These are phyloP conservation scores for Rhodotorula taiwanensis DNA, from an alignment of 768 basidiomycete genomes.

Conservation along the genomic window DNA sequence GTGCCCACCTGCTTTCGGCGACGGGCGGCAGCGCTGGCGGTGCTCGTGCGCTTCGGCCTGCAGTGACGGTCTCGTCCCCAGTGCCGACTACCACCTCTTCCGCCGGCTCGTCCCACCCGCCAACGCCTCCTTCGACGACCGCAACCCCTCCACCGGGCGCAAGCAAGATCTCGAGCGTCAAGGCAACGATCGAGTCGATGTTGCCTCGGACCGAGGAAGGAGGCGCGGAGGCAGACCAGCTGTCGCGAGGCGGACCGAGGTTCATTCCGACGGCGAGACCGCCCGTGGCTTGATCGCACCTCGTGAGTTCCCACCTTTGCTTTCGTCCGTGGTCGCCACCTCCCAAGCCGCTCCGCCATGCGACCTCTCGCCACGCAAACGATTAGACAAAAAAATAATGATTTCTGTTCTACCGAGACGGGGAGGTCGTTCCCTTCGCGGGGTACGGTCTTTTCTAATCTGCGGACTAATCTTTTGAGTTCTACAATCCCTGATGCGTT, in stretches of 20 bases:
- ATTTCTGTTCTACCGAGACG: slow-evolving; percentile 29
- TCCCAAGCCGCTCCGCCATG: too few species aligned
- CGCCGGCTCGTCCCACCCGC: slow-evolving; percentile 3
- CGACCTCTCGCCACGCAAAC: too few species aligned
- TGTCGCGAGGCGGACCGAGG: neutral
- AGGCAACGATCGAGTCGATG: slow-evolving; percentile 45
- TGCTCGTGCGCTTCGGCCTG: too few species aligned
- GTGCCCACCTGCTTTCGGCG: too few species aligned
- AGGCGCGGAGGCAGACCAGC: neutral
- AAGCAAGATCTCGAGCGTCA: slow-evolving; percentile 41
- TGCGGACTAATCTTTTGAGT: slow-evolving; percentile 1
- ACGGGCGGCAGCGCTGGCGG: too few species aligned
- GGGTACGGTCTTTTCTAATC: neutral
- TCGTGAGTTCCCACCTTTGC: neutral
- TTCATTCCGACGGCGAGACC: slow-evolving; percentile 39
- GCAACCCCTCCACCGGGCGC: slow-evolving; percentile 24
- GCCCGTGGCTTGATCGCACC: slow-evolving; percentile 2
- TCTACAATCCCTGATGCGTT: slow-evolving; percentile 14
- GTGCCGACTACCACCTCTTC: too few species aligned
- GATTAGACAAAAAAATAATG: neutral
- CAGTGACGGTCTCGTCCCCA: too few species aligned
- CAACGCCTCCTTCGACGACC: neutral
- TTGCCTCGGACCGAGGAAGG: slow-evolving; percentile 4
- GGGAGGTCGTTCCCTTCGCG: too few species aligned
- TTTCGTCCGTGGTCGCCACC: neutral